A percentile compares a stretch with the other conserved stretches of the same genome.
Evolutionary conservation across 140 eudicot genomes (phyloP).

Genomic region (Flaveria floridana): DNA sequence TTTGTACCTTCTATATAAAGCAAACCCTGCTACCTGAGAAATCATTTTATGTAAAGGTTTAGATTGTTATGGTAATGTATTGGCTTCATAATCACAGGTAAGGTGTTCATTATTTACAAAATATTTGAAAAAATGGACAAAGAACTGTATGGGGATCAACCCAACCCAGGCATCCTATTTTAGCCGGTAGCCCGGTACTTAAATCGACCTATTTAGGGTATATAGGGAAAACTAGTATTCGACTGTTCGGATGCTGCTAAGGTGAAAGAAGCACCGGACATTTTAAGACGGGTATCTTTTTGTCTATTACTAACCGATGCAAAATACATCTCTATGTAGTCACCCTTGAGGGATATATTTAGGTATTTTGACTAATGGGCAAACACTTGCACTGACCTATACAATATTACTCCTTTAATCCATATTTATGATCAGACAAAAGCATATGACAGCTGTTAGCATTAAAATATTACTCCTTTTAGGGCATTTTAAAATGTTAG

Average conservation of each 20-base stretch:
- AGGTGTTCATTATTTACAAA: not conserved
- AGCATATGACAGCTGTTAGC: not conserved
- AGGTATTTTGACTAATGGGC: not conserved
- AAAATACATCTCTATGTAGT: too few species aligned
- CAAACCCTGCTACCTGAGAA: constrained; percentile 88
- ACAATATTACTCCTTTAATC: not conserved
- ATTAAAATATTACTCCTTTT: not conserved
- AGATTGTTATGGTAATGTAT: not conserved
- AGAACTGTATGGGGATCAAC: not conserved
- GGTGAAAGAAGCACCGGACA: too few species aligned
- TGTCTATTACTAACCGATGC: too few species aligned
- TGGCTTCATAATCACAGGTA: not conserved
- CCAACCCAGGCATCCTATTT: not conserved
- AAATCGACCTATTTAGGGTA: too few species aligned
- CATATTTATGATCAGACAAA: not conserved
- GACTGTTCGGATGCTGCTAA: too few species aligned
- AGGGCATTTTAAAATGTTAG: not conserved
- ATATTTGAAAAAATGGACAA: not conserved
- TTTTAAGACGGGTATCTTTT: too few species aligned
- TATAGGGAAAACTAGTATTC: too few species aligned
- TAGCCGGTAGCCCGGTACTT: not conserved
- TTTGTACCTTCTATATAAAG: constrained; percentile 56
- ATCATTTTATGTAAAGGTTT: constrained; percentile 1
- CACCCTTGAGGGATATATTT: too few species aligned
- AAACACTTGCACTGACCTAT: not conserved